Percentiles rank a stretch among this genome's conserved stretches.
Conservation (phyloP, 495 filamentous ascomycete genomes). For the Halenospora varia region DNA sequence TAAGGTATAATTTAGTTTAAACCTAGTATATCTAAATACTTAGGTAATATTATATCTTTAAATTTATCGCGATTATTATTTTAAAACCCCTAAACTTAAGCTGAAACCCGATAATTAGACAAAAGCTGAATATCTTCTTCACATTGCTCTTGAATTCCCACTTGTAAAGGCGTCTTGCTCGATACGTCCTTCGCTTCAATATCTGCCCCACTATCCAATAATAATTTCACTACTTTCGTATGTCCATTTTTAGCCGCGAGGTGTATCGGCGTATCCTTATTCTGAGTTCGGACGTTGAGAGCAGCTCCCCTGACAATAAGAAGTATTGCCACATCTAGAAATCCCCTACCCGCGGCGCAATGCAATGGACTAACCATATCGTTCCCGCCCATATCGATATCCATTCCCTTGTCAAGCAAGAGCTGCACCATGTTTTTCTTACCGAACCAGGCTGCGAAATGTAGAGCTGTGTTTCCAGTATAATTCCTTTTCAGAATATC, state of each 20-base stretch:
- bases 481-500: neutral
- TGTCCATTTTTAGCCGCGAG: neutral
- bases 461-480: constrained; percentile 1
- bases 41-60: too few relatives aligned
- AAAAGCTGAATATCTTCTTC: neutral
- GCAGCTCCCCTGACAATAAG: neutral
- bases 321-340: neutral
- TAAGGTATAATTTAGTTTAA: too few relatives aligned
- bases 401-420: constrained; percentile 6
- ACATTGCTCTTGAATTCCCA: neutral
- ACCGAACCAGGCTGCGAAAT: neutral
- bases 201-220: neutral
- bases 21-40: too few relatives aligned
- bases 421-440: constrained; percentile 7
- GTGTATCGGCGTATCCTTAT: neutral
- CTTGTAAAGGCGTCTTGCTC: neutral
- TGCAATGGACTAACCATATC: neutral
- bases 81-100: too few relatives aligned
- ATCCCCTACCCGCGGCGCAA: constrained; percentile 5
- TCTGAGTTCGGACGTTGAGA: neutral
- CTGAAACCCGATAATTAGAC: neutral
- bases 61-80: too few relatives aligned
- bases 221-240: neutral
- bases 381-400: neutral
- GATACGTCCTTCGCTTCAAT: neutral